Base-by-base conservation (phyloP, 2,329 filamentous ascomycete species). In the Aspergillus sp. region DNA sequence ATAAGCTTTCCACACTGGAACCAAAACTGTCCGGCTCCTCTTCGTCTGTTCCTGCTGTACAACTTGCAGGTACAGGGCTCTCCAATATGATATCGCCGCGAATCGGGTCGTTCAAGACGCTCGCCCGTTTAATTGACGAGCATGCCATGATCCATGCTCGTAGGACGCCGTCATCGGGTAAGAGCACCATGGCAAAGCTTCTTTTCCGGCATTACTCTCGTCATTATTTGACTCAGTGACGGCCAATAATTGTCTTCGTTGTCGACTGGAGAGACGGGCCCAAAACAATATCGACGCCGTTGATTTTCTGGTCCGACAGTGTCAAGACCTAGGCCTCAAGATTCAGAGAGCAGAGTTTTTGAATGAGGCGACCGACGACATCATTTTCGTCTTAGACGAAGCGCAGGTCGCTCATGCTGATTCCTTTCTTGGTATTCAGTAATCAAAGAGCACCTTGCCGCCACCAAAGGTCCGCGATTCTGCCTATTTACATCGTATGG, bases 401-500 rank as follows among this genome's bases (percentile, higher is more conserved):
- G 48, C 42, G 19, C 48, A 50, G 38, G 39, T 32, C n/a, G 34
- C 49, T 34, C 49, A 43, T 42, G 0, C 35, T 12, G 47, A 49
- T 42, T 43, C 29, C 29, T 27, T 12, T 7, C 49, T 27, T 51
- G 47, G 49, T 43, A 42, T 19, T 35, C 38, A 33, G 29, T 46
- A 28, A 51, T 51, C 38, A 48, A 49, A 38, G 26, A 29, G 26
- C 44, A 36, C 19, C 33, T 29, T 40, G 38, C 39, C 27, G 39
- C 27, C 29, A 19, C 26, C 27, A 27, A 40, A 29, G 49, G 46
- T n/a, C 46, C 43, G 26, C 38, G 41, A 26, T 34, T 51, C 12
- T 51, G 47, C 34, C 27, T 49, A 9, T 47, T 51, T 30, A 42
- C 43, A n/a, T 46, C 38, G 10, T 51, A 51, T 33, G 49, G 49